These are phyloP conservation scores for Cardamine resedifolia DNA, from an alignment of 345 rosid genomes.

Conservation along the genomic window DNA sequence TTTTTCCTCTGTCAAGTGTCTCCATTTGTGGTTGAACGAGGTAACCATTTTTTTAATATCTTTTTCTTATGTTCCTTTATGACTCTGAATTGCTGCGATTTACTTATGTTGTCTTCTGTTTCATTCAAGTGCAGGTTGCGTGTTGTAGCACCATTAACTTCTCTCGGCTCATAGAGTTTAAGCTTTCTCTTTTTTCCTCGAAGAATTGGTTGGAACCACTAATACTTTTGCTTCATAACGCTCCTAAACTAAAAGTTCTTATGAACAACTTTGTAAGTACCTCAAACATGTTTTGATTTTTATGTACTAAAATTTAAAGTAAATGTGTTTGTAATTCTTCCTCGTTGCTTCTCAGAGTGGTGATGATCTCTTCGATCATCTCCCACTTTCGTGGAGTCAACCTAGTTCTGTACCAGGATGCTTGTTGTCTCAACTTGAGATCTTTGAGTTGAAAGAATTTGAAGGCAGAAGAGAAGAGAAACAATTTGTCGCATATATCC, in stretches of 20 bases:
- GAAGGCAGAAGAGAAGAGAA: background rate
- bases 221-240: background rate
- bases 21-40: background rate
- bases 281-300: background rate
- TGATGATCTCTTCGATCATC: background rate
- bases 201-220: constrained; percentile 5
- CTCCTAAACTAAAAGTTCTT: constrained; percentile 22
- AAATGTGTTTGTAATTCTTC: background rate
- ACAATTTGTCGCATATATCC: background rate
- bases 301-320: background rate
- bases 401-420: constrained; percentile 21
- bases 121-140: background rate
- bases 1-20: constrained; percentile 6
- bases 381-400: constrained; percentile 8
- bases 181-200: background rate
- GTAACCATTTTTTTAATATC: background rate
- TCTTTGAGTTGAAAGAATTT: background rate
- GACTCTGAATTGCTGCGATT: background rate
- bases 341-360: background rate
- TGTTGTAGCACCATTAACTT: constrained; percentile 2
- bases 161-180: background rate
- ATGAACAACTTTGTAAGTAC: background rate
- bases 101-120: background rate
- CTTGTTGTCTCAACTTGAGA: constrained; percentile 7
- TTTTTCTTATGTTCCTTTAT: background rate